Evolutionary conservation across 805 yeast genomes (phyloP).

Genomic region (Lipomyces sp.): DNA sequence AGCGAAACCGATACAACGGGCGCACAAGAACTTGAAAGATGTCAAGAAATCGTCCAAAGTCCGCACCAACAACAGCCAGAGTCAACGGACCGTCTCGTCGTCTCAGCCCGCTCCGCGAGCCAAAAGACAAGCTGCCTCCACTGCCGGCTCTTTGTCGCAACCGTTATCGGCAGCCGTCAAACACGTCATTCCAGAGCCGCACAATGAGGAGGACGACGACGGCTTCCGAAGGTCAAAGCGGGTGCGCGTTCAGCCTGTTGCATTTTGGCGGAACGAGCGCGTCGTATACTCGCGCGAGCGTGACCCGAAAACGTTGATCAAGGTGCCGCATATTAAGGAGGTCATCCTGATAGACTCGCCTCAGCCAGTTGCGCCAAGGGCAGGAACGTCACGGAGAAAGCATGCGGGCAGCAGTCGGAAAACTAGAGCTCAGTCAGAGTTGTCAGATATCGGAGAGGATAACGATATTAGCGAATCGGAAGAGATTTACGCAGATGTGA

Average conservation of each 20-base stretch:
- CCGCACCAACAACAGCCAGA: too few species aligned
- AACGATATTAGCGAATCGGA: slow-evolving; percentile 20
- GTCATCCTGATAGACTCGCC: slow-evolving; percentile 33
- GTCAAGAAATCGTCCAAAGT: too few species aligned
- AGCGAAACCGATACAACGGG: too few species aligned
- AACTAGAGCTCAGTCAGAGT: neutral
- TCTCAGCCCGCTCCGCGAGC: neutral
- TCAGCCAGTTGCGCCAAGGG: slow-evolving; percentile 39
- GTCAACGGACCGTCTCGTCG: too few species aligned
- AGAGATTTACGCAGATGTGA: slow-evolving; percentile 17
- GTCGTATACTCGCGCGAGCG: slow-evolving; percentile 51
- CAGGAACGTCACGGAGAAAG: neutral
- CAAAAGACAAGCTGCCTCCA: too few species aligned
- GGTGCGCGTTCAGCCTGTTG: slow-evolving; percentile 65
- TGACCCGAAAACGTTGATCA: slow-evolving; percentile 20
- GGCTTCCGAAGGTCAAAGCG: slow-evolving; percentile 57
- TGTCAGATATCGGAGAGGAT: slow-evolving; percentile 9
- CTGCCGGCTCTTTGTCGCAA: neutral
- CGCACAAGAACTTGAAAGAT: too few species aligned
- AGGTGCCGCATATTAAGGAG: slow-evolving; percentile 34
- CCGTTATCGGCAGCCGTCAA: neutral
- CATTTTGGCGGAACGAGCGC: slow-evolving; percentile 80
- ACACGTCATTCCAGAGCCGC: neutral
- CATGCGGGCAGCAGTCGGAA: neutral
- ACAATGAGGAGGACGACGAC: slow-evolving; percentile 5